Evolutionary conservation across 2,329 filamentous ascomycete genomes (phyloP), one percentile per base, ranked within the genome.

Genomic region (Monosporascus ibericus): DNA sequence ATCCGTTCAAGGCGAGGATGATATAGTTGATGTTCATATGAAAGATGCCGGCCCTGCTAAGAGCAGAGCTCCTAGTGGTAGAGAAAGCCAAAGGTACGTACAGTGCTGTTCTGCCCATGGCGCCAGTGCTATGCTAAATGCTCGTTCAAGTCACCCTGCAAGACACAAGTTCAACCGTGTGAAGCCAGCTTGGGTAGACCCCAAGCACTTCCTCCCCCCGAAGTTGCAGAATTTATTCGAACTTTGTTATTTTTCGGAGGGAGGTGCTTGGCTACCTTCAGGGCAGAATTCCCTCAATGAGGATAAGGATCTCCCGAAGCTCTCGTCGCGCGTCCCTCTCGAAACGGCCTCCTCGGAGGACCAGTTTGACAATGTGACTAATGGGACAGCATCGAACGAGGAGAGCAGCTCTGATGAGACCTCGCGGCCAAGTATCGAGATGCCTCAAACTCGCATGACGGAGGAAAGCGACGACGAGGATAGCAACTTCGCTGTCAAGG

Each of bases 21-120:
- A 90, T 55, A 83, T 96, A 63, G 88, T 97, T 6, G 89, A 96
- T 65, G 85, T 99, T 17, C 88, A 88, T 1, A 92, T 96, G 86
- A 85, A 84, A 50, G 86, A 90, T 60, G 73, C 74, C 2, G 65
- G 65, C 17, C 73, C 78, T 52, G 58, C 60, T 24, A 66, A 67
- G 42, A 65, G 64, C 50, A 51, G 57, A 37, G 50, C 55, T 18
- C 56, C 50, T 15, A 49, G 49, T 46, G 30, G 56, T 2, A 47
- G 51, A 18, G 54, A 57, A 48, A 54, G 49, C 52, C 56, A 67
- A 47, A 61, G 60, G 65, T 72, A 66, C 57, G 64, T 46, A 18
- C 17, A 3, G 22, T 14, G 7, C 7, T 47, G n/a, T 15, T 20
- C 30, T 38, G 15, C 49, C 51, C 59, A 36, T 55, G 27, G 3